Evolutionary conservation across 257 asterid genomes (phyloP).

Genomic region (Oldenlandia corymbosa): DNA sequence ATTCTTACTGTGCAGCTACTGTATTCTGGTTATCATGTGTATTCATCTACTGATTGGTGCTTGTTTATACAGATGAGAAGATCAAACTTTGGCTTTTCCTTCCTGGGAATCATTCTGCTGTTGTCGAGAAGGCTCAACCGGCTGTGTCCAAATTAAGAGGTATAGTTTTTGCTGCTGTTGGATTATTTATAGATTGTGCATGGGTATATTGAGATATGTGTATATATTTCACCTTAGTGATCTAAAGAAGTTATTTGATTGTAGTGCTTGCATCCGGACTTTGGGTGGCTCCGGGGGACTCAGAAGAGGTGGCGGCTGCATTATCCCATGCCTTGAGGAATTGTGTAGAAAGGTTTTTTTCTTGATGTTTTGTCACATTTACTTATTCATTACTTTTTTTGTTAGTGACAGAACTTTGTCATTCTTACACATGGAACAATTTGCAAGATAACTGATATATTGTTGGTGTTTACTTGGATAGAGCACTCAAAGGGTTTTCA

Average conservation of each 20-base stretch:
- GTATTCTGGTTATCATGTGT: background rate
- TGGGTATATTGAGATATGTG: background rate
- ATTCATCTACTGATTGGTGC: constrained; percentile 26
- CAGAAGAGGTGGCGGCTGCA: constrained; percentile 96
- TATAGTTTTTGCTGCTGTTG: constrained; percentile 19
- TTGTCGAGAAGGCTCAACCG: constrained; percentile 75
- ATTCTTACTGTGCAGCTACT: constrained; percentile 18
- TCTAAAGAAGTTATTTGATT: constrained; percentile 7
- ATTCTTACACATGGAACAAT: constrained; percentile 2
- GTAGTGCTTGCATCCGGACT: constrained; percentile 91
- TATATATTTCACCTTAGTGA: constrained; percentile 6
- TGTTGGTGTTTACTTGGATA: constrained; percentile 35
- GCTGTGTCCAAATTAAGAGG: constrained; percentile 84
- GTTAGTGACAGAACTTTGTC: background rate
- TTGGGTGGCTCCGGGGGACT: constrained; percentile 99
- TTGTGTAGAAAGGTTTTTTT: constrained; percentile 71
- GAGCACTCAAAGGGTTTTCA: constrained; percentile 83
- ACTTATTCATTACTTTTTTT: background rate
- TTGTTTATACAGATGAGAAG: constrained; percentile 69
- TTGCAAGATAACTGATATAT: constrained; percentile 16
- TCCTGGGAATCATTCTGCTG: constrained; percentile 80
- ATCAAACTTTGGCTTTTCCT: constrained; percentile 97
- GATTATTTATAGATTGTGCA: background rate
- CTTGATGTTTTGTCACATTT: constrained; percentile 8
- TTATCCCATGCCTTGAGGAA: constrained; percentile 92